Conservation (phyloP, 1,139 yeast species). For the Geotrichum aggregatum region DNA sequence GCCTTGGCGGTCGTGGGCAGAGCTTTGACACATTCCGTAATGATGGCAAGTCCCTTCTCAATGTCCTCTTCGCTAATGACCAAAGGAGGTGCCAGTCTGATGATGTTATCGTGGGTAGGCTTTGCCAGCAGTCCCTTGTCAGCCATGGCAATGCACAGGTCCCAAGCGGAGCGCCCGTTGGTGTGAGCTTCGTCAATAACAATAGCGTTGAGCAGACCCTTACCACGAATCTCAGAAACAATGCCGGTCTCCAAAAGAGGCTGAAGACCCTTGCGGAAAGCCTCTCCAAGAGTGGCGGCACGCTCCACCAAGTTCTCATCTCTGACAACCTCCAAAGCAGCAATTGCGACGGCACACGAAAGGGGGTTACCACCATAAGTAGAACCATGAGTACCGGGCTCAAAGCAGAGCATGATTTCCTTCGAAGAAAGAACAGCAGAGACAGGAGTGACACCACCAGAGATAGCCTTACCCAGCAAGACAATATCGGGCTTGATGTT, state of each 20-base stretch:
- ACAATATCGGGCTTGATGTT: constrained; percentile 81
- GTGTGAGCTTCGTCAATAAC: constrained; percentile 83
- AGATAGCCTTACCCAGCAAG: constrained; percentile 86
- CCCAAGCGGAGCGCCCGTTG: constrained; percentile 94
- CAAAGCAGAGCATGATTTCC: constrained; percentile 84
- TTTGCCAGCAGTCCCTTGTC: constrained; percentile 87
- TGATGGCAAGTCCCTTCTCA: constrained; percentile 71
- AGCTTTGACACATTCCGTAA: constrained; percentile 56
- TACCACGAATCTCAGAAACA: constrained; percentile 87
- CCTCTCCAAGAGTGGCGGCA: constrained; percentile 65
- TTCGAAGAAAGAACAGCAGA: constrained; percentile 84
- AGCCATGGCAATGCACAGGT: constrained; percentile 84
- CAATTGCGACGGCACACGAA: constrained; percentile 90
- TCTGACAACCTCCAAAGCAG: constrained; percentile 84
- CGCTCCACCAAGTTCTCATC: constrained; percentile 85
- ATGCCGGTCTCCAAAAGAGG: constrained; percentile 59
- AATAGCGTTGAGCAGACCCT: constrained; percentile 84
- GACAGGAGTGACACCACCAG: constrained; percentile 93
- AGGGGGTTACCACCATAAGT: constrained; percentile 98
- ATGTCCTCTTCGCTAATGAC: constrained; percentile 86
- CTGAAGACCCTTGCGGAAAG: constrained; percentile 61
- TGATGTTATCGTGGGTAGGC: constrained; percentile 94
- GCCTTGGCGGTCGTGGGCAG: constrained; percentile 49
- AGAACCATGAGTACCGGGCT: constrained; percentile 96
- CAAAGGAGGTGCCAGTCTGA: constrained; percentile 93